Evolutionary conservation across 345 rosid genomes (phyloP).

Genomic region (Pugionium dolabratum): DNA sequence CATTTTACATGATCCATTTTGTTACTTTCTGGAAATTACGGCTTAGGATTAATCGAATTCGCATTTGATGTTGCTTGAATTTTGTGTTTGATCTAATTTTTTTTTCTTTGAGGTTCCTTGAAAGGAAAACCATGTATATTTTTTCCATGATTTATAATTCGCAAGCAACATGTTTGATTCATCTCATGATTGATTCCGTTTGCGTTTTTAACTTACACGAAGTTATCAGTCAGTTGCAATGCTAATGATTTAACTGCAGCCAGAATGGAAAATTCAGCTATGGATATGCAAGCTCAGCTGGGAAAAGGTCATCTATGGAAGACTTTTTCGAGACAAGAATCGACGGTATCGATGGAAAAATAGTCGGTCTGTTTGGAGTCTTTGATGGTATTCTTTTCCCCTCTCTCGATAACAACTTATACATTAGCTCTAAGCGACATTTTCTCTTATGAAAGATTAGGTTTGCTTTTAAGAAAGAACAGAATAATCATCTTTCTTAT

Average conservation of each 20-base stretch:
- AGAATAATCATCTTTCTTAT: background rate
- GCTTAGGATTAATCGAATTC: no score
- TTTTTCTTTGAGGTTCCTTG: background rate
- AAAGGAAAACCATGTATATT: no score
- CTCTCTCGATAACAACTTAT: background rate
- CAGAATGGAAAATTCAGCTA: conserved; percentile 93
- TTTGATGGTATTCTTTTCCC: conserved; percentile 70
- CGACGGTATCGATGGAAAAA: conserved; percentile 88
- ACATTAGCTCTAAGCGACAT: background rate
- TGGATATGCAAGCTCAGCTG: conserved; percentile 95
- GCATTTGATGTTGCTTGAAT: background rate
- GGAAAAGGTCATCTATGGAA: conserved; percentile 97
- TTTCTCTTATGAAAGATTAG: background rate
- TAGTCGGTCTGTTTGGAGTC: conserved; percentile 96
- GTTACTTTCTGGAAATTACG: no score
- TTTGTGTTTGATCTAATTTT: background rate
- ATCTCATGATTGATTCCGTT: background rate
- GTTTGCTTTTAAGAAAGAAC: background rate
- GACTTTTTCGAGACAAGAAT: conserved; percentile 96
- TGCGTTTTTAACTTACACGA: background rate
- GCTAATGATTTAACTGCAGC: conserved; percentile 44
- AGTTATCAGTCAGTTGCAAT: no score
- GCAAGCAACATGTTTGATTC: no score
- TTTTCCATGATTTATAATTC: no score
- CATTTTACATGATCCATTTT: conserved; percentile 12